Evolutionary conservation across 1,139 yeast genomes (phyloP).

Genomic region (Pichia sp.): DNA sequence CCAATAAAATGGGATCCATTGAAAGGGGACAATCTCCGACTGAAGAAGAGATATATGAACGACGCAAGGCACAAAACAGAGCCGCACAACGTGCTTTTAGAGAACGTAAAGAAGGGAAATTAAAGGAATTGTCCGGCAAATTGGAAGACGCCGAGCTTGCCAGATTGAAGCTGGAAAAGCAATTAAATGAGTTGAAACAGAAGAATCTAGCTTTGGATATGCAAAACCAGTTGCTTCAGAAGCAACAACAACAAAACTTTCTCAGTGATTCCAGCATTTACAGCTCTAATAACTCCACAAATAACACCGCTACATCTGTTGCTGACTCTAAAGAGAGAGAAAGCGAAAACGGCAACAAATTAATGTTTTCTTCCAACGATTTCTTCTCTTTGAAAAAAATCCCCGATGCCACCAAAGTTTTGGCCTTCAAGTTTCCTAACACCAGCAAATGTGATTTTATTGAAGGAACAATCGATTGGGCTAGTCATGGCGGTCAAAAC

Average conservation of each 20-base stretch:
- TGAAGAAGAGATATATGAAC: slow-evolving; percentile 43
- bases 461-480: slow-evolving; percentile 15
- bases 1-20: background rate
- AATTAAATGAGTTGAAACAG: slow-evolving; percentile 46
- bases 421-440: slow-evolving; percentile 9
- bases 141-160: slow-evolving; percentile 54
- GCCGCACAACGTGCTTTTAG: slow-evolving; percentile 89
- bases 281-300: background rate
- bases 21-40: slow-evolving; percentile 7
- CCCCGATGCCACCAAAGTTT: background rate
- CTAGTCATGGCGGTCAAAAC: slow-evolving; percentile 6
- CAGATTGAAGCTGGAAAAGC: slow-evolving; percentile 40
- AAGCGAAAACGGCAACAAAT: no score
- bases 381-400: background rate
- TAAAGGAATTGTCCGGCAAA: slow-evolving; percentile 60
- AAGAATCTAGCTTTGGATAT: slow-evolving; percentile 48
- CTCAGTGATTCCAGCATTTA: background rate
- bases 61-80: slow-evolving; percentile 75
- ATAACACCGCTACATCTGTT: background rate
- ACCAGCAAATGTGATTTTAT: slow-evolving; percentile 21
- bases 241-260: background rate
- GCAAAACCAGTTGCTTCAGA: slow-evolving; percentile 47
- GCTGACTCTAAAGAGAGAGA: background rate
- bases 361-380: no score
- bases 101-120: slow-evolving; percentile 69